Evolutionary conservation across 1,284 basidiomycete species (phyloP).

Genomic region (Volvariella surrecta): DNA sequence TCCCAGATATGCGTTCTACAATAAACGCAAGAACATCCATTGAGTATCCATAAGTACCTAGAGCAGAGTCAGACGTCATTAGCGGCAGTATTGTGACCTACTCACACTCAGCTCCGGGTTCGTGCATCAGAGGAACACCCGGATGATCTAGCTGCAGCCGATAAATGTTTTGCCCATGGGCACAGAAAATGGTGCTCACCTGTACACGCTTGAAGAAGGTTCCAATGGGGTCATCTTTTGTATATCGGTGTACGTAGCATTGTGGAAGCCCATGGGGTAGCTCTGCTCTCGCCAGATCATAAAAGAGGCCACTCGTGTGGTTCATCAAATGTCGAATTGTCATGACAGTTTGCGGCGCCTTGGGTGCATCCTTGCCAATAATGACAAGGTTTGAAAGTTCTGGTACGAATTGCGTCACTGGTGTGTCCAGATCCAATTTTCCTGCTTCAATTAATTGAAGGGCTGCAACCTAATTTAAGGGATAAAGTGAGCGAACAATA

Average conservation of each 20-base stretch:
- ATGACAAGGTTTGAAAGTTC: constrained; percentile 22
- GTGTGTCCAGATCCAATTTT: constrained; percentile 17
- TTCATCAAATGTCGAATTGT: constrained; percentile 21
- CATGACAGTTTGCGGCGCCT: constrained; percentile 8
- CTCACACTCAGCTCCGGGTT: constrained; percentile 23
- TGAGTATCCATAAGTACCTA: constrained; percentile 17
- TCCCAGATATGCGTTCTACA: constrained; percentile 19
- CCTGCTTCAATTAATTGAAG: constrained; percentile 23
- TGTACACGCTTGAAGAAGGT: constrained; percentile 16
- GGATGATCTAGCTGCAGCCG: constrained; percentile 16
- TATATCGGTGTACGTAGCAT: constrained; percentile 9
- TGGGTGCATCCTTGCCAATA: constrained; percentile 4
- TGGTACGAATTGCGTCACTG: constrained; percentile 17
- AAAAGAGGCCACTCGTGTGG: constrained; percentile 21
- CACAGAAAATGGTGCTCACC: constrained; percentile 9
- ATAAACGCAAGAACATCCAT: constrained; percentile 21
- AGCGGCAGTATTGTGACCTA: background rate
- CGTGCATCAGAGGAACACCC: constrained; percentile 19
- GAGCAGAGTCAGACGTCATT: constrained; percentile 4
- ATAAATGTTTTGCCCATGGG: background rate
- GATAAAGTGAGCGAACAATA: background rate
- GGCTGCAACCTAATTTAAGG: constrained; percentile 17
- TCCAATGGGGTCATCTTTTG: constrained; percentile 11
- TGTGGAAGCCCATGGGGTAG: constrained; percentile 5
- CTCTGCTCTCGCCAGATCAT: constrained; percentile 5